Base-by-base conservation (phyloP, 2,329 filamentous ascomycete genomes). In the Sclerotinia borealis region DNA sequence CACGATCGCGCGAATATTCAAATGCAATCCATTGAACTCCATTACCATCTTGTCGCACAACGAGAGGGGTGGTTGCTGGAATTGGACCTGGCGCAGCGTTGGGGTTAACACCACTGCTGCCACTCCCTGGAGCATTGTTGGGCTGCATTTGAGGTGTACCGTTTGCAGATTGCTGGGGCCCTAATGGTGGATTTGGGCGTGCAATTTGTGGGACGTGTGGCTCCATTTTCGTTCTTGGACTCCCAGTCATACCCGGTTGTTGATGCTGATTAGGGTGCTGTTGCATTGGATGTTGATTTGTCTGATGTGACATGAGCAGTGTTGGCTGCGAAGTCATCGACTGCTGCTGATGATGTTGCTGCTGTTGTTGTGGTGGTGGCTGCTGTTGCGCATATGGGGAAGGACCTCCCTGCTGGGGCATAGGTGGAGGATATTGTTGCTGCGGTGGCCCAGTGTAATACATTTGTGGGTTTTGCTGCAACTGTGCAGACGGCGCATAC, bases 21-120 rank as follows among this genome's bases (percentile, higher is more conserved):
- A 98, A 99, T 0, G 92, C 92, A 72, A 98, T 98, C 95, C 95
- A 98, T 76, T 98, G 95, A 8, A 98, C 93, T 10, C 95, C 95
- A 69, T 96, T 98, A 73, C 91, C 90, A 72, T 98, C 95, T 77
- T 98, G 93, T 69, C 93, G 83, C 29, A 98, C 93, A 10, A 98
- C 93, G 10, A 97, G 81, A 0, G 95, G 95, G 0, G 95, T 98
- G 3, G 95, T 99, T 0, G 95, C 95, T 15, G 95, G 95, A 71
- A 99, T 99, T 0, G 95, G 95, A 2, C 95, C 95, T 8, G 95
- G 95, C 1, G 95, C 95, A 41, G 93, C 92, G 72, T 93, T 96
- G 13, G 92, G 88, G 75, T 95, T 96, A 37, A 92, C 84, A 27
- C 85, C 88, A 6, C 60, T 76, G 63, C 84, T 86, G 1, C 63